Percentiles rank a stretch among this genome's conserved stretches.
Evolutionary conservation across 2,329 filamentous ascomycete species (phyloP).

Genomic region (Grosmannia serpens): DNA sequence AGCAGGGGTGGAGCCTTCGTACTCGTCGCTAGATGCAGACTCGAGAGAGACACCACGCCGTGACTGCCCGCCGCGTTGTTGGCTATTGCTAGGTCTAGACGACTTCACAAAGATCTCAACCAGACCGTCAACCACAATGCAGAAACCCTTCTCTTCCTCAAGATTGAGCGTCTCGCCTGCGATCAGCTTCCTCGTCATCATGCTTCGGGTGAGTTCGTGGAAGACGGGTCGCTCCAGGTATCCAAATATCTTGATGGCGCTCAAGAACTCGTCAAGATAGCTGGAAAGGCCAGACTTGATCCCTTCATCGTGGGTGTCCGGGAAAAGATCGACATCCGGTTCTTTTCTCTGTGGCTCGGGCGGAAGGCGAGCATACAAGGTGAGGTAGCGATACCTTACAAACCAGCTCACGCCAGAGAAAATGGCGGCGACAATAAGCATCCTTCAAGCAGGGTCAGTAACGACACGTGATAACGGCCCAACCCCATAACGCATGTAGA

Average conservation of each 20-base stretch:
- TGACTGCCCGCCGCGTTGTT: conserved; percentile 14
- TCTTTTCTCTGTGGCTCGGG: conserved; percentile 94
- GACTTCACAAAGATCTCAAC: conserved; percentile 99
- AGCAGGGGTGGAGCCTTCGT: conserved; percentile 40
- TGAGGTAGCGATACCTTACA: conserved; percentile 87
- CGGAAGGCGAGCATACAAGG: conserved; percentile 90
- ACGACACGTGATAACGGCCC: neutral
- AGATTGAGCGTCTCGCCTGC: conserved; percentile 90
- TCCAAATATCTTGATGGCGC: conserved; percentile 97
- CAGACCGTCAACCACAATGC: conserved; percentile 87
- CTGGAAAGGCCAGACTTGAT: conserved; percentile 87
- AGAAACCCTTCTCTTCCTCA: conserved; percentile 97
- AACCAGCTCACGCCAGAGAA: conserved; percentile 88
- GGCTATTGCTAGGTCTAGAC: conserved; percentile 28
- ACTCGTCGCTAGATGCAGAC: conserved; percentile 34
- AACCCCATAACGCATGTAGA: too few relatives aligned
- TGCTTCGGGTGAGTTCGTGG: conserved; percentile 91
- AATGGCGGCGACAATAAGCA: conserved; percentile 65
- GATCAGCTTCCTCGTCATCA: conserved; percentile 95
- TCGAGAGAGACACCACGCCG: conserved; percentile 29
- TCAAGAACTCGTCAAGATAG: conserved; percentile 94
- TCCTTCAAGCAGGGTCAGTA: conserved; percentile 27
- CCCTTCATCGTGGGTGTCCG: conserved; percentile 81
- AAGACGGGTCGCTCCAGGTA: conserved; percentile 95
- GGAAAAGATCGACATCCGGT: conserved; percentile 88